phyloP scores from a whole-genome alignment of 1,284 basidiomycete species.

The Caloboletus inedulis region DNA sequence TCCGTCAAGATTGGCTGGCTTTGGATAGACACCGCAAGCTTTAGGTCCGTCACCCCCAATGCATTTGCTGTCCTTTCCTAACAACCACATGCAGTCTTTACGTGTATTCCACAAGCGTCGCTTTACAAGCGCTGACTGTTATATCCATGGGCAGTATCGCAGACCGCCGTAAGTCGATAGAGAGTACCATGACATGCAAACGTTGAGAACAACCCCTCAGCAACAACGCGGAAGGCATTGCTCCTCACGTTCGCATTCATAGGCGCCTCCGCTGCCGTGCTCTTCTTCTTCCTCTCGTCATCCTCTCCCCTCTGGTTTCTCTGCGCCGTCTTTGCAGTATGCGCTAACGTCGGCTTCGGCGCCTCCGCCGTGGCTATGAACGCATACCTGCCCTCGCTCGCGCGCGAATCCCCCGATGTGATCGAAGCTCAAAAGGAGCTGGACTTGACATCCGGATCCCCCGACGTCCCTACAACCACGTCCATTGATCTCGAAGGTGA shows the following conservation, averaged over 20 bases:
- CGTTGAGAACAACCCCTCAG: slow-evolving; percentile 40
- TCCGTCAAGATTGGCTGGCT: slow-evolving; percentile 72
- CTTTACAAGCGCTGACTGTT: slow-evolving; percentile 83
- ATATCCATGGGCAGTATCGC: slow-evolving; percentile 89
- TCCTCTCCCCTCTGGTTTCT: slow-evolving; percentile 64
- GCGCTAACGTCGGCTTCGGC: slow-evolving; percentile 81
- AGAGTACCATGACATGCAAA: background rate
- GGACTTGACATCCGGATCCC: slow-evolving; percentile 1
- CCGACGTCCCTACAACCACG: slow-evolving; percentile 15
- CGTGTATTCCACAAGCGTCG: slow-evolving; percentile 81
- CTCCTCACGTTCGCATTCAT: slow-evolving; percentile 71
- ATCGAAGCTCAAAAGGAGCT: slow-evolving; percentile 42
- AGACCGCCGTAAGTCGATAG: slow-evolving; percentile 67
- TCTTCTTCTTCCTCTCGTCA: slow-evolving; percentile 74
- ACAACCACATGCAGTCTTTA: slow-evolving; percentile 60
- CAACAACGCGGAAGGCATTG: slow-evolving; percentile 72
- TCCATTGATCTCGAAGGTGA: slow-evolving; percentile 27
- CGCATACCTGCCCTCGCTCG: slow-evolving; percentile 79
- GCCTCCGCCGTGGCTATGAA: slow-evolving; percentile 86
- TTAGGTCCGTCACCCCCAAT: slow-evolving; percentile 56
- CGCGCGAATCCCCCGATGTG: slow-evolving; percentile 63
- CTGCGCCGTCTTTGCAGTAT: slow-evolving; percentile 60
- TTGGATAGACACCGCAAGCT: slow-evolving; percentile 86
- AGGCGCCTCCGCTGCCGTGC: slow-evolving; percentile 62
- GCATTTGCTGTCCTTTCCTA: background rate